Base-by-base conservation (phyloP, 2,329 filamentous ascomycete species). In the Orbilia ellipsospora region DNA sequence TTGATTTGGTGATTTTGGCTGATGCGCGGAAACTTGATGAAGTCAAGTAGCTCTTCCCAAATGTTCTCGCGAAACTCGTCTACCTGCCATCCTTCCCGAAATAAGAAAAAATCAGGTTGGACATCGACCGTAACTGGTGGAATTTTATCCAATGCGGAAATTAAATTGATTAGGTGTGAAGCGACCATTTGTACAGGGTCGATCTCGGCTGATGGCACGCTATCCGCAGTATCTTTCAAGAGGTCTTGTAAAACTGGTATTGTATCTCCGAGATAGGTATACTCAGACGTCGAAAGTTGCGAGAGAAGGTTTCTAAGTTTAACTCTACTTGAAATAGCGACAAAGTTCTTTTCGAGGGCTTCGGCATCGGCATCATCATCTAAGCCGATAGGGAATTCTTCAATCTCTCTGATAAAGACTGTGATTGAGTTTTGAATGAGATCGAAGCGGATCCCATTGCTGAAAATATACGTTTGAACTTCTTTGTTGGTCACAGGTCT, bases 91-190 rank as follows among this genome's bases (percentile, higher is more conserved):
- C 16, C 15, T 31, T 55, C 45, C 8, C 48, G 48, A 15, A 10
- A 10, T 15, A 5, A 4, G n/a, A 26, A 64, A 36, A 56, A 64
- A 15, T 64, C 61, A 5, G 61, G 61, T 20, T 64, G 61, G 0
- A 54, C n/a, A 42, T 64, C 51, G 1, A 50, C 61, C 12, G 48
- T 65, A 6, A 56, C 20, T 4, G 31, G 10, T 48, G 20, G 13
- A 4, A 65, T 56, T 8, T 18, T 13, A 4, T 28, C 13, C 31
- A 65, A 7, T 20, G 20, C 40, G 4, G 12, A 8, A 31, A 54
- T 36, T 6, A 64, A 26, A 20, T 23, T 23, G 6, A 18, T 52
- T 13, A 64, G 60, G 28, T 28, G 10, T n/a, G 18, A 26, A 28
- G 48, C n/a, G 3, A 52, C 40, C 15, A 15, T 20, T 5, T 4